phyloP scores from a whole-genome alignment of 78 protist genomes.

The Dictyostelium capitatum region DNA sequence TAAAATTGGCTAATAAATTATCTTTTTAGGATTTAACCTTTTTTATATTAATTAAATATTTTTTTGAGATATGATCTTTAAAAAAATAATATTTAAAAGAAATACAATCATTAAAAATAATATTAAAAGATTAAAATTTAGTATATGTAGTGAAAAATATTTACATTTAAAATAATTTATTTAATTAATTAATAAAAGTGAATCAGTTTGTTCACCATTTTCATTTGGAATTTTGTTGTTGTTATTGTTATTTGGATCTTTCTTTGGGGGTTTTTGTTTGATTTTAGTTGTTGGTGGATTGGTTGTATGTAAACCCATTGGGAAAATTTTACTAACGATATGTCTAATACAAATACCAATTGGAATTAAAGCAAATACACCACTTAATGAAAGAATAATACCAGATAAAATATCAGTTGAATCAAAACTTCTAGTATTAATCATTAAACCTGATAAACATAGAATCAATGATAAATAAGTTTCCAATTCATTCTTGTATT shows the following conservation, averaged over 20 bases:
- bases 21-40: no score
- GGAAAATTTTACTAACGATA: background rate
- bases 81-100: no score
- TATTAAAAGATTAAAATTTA: no score
- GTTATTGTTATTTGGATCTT: background rate
- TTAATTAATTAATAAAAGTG: no score
- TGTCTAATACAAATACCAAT: slow-evolving; percentile 8
- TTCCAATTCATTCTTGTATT: slow-evolving; percentile 29
- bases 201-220: no score
- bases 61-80: no score
- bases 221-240: no score
- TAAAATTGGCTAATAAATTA: no score
- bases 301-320: background rate
- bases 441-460: slow-evolving; percentile 11
- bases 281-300: slow-evolving; percentile 15
- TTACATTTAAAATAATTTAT: no score
- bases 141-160: no score
- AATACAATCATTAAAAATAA: no score
- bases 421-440: slow-evolving; percentile 33
- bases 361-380: slow-evolving; percentile 12
- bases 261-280: background rate
- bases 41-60: no score
- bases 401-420: background rate
- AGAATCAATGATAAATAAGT: slow-evolving; percentile 25
- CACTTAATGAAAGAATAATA: slow-evolving; percentile 5